Base-by-base conservation (phyloP, 257 asterid genomes). In the Ehretia macrophylla region DNA sequence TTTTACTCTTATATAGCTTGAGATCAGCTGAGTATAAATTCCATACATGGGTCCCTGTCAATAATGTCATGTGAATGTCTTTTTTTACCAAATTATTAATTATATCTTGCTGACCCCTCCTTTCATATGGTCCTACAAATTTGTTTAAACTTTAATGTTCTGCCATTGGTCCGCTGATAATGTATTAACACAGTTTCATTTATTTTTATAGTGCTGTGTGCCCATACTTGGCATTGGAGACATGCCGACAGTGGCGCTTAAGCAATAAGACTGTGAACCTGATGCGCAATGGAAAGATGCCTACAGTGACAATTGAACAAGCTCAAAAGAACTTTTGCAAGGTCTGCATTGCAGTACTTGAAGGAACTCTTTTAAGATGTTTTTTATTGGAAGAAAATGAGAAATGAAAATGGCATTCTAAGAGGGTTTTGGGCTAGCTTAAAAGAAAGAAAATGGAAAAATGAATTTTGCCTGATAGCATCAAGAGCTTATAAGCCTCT, bases 221-320 rank as follows among this genome's bases (percentile, higher is more conserved):
- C 83, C 99, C 99, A 37, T 89, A 88, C 88, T 69, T 93, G 89
- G 99, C 97, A 50, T 71, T 93, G 68, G 99, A 93, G 81, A 88
- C 99, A 35, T 89, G 96, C 59, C 85, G 99, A 18, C 99, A 93
- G 42, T 93, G 99, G 99, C 88, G 99, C 64, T 80, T 93, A 83
- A 93, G 99, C 85, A 93, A 63, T 50, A 93, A 86, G 81, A 93
- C 99, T 14, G 95, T 93, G 76, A 93, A 93, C 77, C 74, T 93
- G 87, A 93, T 93, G 99, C 85, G 97, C 48, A 89, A 91, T 38
- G 99, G 99, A 56, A 93, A 93, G 82, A 93, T 93, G 97, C 99
- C 99, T 57, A 84, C 97, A 55, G 95, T 86, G 52, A 88, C 96
- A 62, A 86, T 93, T 62, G 99, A 93, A 71, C 99, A 86, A 76